These are phyloP conservation scores for Raffaelea ambrosiae DNA, from an alignment of 2,329 filamentous ascomycete genomes.

Conservation along the genomic window DNA sequence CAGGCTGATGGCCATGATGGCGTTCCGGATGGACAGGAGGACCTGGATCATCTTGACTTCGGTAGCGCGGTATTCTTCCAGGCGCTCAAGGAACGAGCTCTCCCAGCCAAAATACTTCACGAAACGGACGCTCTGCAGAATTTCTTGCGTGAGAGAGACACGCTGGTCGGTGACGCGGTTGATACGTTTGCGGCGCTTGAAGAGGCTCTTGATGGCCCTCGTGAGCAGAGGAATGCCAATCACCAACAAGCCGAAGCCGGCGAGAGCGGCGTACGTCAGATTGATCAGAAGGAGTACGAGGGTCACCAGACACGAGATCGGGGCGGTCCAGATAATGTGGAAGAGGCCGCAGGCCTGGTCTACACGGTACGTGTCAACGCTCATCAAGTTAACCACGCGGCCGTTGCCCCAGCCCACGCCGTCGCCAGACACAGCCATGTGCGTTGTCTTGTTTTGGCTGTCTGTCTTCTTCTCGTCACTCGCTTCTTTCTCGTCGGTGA, in stretches of 20 bases:
- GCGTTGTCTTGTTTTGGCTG: constrained; percentile 28
- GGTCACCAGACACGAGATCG: constrained; percentile 69
- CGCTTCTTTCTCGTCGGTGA: neutral
- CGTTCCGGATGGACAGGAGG: constrained; percentile 74
- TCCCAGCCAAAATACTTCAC: constrained; percentile 99
- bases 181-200: constrained; percentile 67
- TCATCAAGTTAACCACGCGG: constrained; percentile 87
- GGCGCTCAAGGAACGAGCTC: constrained; percentile 68
- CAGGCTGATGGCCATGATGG: constrained; percentile 74
- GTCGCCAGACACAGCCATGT: constrained; percentile 46
- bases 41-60: constrained; percentile 83
- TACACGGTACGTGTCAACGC: constrained; percentile 86
- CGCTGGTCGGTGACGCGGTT: constrained; percentile 93
- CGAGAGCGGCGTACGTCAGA: constrained; percentile 78
- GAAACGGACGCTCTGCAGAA: constrained; percentile 81
- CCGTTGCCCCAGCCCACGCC: constrained; percentile 87
- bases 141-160: constrained; percentile 86
- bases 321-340: constrained; percentile 85
- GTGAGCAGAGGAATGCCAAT: constrained; percentile 72
- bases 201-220: constrained; percentile 66
- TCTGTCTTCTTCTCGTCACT: constrained; percentile 24
- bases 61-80: constrained; percentile 62
- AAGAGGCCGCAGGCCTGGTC: constrained; percentile 84
- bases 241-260: constrained; percentile 76
- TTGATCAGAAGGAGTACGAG: constrained; percentile 77